A percentile compares a stretch with the other conserved stretches of the same genome.
Conservation (phyloP, 208 protist species). For the Acanthamoeba polyphaga region DNA sequence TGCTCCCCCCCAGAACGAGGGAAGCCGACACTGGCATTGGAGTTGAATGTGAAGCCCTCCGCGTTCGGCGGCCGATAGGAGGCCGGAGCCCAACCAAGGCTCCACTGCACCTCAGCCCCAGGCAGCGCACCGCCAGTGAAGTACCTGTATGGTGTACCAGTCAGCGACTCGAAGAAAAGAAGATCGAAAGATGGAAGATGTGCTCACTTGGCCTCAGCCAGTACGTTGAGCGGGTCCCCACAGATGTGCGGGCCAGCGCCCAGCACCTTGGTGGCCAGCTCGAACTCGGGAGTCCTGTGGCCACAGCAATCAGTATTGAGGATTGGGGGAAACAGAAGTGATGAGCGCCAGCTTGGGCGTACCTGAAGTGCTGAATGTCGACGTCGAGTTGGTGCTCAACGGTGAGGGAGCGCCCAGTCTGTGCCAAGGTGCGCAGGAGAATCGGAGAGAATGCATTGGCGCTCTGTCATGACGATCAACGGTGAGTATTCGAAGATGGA, state of each 20-base stretch:
- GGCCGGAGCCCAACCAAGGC: not conserved
- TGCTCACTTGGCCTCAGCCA: constrained; percentile 17
- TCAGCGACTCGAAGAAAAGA: not conserved
- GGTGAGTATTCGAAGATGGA: not conserved
- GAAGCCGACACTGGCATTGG: not conserved
- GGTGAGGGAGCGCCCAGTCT: not conserved
- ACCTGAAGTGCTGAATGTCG: constrained; percentile 26
- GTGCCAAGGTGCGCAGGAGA: not conserved
- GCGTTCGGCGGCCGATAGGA: constrained; percentile 48
- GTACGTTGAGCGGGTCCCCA: not conserved
- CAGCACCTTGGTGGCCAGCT: constrained; percentile 9
- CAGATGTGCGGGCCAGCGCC: not conserved
- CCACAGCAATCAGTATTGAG: not conserved
- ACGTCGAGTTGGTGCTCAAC: not conserved
- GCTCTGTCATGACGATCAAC: not conserved
- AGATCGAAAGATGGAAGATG: not conserved
- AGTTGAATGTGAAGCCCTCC: not conserved
- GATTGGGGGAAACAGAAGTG: not conserved
- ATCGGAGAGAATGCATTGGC: not conserved
- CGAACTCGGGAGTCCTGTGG: constrained; percentile 13
- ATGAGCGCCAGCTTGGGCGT: not conserved
- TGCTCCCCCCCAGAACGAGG: not conserved
- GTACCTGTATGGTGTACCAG: constrained; percentile 36
- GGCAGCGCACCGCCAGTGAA: constrained; percentile 35
- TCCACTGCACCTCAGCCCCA: not conserved